Base-by-base conservation (phyloP, 352 stramenopile genomes). In the Phytophthora boehmeriae region DNA sequence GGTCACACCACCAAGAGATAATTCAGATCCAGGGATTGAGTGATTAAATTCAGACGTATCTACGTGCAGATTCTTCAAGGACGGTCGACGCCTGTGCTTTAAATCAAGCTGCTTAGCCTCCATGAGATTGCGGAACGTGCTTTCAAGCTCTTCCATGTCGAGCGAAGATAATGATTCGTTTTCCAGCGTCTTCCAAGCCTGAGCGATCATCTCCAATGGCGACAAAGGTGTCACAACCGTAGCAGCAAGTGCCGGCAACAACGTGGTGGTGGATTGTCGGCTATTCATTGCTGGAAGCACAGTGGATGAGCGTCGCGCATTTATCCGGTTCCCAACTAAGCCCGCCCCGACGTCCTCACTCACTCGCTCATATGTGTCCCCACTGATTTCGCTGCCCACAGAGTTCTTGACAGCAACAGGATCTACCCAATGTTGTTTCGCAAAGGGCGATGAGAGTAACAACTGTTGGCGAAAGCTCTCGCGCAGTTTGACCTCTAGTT, bases 381-480 rank as follows among this genome's bases (percentile, higher is more conserved):
- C 10, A 4, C 11, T 39, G 2, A 13, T 48, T n/a, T 63, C 60
- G 16, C 38, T 17, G 4, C 2, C 43, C 9, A 35, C n/a, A 19
- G 2, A 42, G 13, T 54, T 25, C n/a, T 34, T 34, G 20, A 19
- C 54, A 22, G 23, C 17, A 20, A 27, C 39, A 17, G 53, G 38
- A 9, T 48, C 46, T 48, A 44, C 53, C 36, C 66, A 30, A 11
- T 69, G 59, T 4, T 54, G 63, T 20, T 41, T 61, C 2, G 59
- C 59, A 22, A 73, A 69, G 1, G 68, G 68, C 5, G 73, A 78
- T 14, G 62, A 59, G 23, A 76, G 17, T 30, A 75, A 45, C 54
- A 83, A 39, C 27, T 84, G 67, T 2, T 73, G 67, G 10, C 68
- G 73, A 36, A 83, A 89, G 32, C 68, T 72, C 5, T 83, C 73